Percentiles rank a stretch among this genome's conserved stretches.
Conservation (phyloP, 257 asterid species). For the Coffea eugenioides region DNA sequence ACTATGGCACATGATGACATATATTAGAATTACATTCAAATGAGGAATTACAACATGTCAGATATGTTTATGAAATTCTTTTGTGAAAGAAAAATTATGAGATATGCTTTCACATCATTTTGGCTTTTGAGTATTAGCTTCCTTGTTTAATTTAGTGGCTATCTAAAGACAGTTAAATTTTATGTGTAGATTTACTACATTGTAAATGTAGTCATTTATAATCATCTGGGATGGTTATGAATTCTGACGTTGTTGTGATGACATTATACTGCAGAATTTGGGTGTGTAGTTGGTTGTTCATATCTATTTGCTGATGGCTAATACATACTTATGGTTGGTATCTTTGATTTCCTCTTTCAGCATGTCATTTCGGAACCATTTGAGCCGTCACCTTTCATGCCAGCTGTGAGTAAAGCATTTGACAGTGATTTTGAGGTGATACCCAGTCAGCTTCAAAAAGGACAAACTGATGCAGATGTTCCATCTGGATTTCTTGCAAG, state of each 20-base stretch:
- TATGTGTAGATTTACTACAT: neutral
- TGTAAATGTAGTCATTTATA: neutral
- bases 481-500: constrained; percentile 42
- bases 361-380: constrained; percentile 92
- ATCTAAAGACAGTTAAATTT: neutral
- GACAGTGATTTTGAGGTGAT: constrained; percentile 63
- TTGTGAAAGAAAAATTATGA: neutral
- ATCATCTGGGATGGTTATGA: neutral
- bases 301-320: neutral
- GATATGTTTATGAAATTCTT: neutral
- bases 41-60: neutral
- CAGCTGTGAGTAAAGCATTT: constrained; percentile 68
- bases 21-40: neutral
- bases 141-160: neutral
- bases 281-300: neutral
- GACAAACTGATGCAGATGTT: constrained; percentile 58
- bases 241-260: neutral
- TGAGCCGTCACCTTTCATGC: constrained; percentile 96
- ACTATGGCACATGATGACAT: neutral
- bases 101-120: neutral
- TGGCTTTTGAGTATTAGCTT: neutral
- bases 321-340: constrained; percentile 12
- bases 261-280: neutral
- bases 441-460: constrained; percentile 51
- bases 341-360: constrained; percentile 46